phyloP scores from a whole-genome alignment of 352 stramenopile genomes.

The Aphanomyces invadans region DNA sequence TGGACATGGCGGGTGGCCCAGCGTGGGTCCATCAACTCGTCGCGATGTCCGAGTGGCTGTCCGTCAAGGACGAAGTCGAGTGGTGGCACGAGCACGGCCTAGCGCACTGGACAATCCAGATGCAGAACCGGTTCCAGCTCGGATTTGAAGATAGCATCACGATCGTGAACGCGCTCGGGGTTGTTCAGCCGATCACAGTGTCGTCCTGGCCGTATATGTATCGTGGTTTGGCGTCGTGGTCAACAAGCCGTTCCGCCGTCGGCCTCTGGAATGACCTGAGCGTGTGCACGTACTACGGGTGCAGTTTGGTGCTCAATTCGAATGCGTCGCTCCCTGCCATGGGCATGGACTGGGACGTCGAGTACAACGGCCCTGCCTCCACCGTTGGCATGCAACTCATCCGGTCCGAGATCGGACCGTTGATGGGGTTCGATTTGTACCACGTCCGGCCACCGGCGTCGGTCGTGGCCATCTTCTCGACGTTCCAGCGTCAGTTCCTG shows the following conservation, averaged over 20 bases:
- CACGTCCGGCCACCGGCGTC: neutral
- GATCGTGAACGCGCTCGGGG: slow-evolving; percentile 16
- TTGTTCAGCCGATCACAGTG: neutral
- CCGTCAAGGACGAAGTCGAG: neutral
- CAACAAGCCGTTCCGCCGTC: neutral
- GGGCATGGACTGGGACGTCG: neutral
- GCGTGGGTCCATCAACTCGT: neutral
- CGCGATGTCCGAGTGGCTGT: neutral
- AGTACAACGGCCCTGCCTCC: neutral
- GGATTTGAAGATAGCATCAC: slow-evolving; percentile 8
- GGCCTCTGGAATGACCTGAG: slow-evolving; percentile 22
- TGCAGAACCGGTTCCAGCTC: slow-evolving; percentile 13
- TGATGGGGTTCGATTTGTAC: neutral
- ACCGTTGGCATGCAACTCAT: neutral
- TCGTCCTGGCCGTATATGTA: neutral
- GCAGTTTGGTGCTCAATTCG: neutral
- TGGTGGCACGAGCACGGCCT: slow-evolving; percentile 2
- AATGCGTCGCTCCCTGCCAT: neutral
- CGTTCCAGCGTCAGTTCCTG: neutral
- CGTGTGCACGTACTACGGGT: neutral
- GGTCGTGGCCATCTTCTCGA: neutral
- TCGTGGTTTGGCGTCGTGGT: slow-evolving; percentile 10
- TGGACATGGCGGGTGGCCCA: neutral
- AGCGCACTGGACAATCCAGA: neutral
- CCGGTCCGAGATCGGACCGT: neutral